Base-by-base conservation (phyloP, 1,284 basidiomycete genomes). In the Golubevia pallescens region DNA sequence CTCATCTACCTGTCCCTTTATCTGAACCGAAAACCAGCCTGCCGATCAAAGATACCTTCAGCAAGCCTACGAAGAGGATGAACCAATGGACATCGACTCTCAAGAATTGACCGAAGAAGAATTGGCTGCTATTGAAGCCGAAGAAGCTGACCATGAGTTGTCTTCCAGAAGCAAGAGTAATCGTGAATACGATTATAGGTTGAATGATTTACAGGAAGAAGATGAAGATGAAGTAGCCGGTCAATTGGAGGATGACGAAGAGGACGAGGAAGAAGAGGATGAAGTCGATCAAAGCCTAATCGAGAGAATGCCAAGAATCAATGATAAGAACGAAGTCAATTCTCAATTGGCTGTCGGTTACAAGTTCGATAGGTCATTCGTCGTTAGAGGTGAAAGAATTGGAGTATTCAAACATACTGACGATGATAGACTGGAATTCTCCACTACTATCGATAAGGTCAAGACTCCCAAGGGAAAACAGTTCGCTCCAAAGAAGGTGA, bases 351-450 rank as follows among this genome's bases (percentile, higher is more conserved):
- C 93, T 1, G 92, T 99, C 56, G 97, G 97, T 3, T 96, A 97
- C 89, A 96, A 94, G 87, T 93, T 95, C 71, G 94, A 97, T 81
- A 89, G 94, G 51, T 95, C 96, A 10, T 98, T 96, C 78, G 96
- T 99, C 66, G 92, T 95, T 21, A 92, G 97, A 54, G 96, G 95
- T 51, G 92, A 93, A 87, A 95, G 93, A 86, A 97, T 99, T 71
- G 97, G 97, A 19, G 94, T 98, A n/a, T 99, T 99, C 88, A 91
- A 90, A 71, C 93, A 94, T 85, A 89, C 90, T 5, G 90, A 89
- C 48, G 92, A 93, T 65, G 90, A 92, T 77, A 88, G 91, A 75
- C 90, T 97, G 83, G 92, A 93, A 84, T 97, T 95, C 86, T 90
- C 92, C 68, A 94, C 93, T 1, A 93, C 93, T 13, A 97, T 98